Conservation (phyloP, 78 protist genomes). For the Dictyostelium capitatum region DNA sequence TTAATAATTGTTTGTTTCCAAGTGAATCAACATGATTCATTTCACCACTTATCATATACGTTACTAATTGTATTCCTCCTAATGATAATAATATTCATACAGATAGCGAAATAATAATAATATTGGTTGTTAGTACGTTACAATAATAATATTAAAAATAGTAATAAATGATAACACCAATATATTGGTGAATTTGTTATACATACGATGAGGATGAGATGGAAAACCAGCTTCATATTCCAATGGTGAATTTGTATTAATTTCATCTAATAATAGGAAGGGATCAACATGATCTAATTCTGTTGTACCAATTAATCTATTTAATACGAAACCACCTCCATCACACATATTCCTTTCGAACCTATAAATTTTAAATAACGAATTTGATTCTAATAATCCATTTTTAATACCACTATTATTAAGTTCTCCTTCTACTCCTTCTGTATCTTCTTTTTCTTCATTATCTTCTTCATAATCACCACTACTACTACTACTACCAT, state of each 20-base stretch:
- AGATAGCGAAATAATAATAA: too few relatives aligned
- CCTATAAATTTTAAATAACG: not conserved
- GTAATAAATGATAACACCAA: too few relatives aligned
- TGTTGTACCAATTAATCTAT: conserved; percentile 16
- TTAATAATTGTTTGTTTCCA: not conserved
- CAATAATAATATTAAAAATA: too few relatives aligned
- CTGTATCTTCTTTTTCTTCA: too few relatives aligned
- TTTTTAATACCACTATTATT: not conserved
- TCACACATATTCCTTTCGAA: conserved; percentile 8
- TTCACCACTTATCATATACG: not conserved
- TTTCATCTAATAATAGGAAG: conserved; percentile 77
- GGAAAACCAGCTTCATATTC: conserved; percentile 84
- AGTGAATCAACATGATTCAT: not conserved
- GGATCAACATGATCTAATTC: conserved; percentile 64
- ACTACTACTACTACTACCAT: not conserved
- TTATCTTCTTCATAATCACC: not conserved
- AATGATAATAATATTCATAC: too few relatives aligned
- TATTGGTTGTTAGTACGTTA: too few relatives aligned
- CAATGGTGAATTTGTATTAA: not conserved
- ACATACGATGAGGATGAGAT: conserved; percentile 81
- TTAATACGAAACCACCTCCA: conserved; percentile 45
- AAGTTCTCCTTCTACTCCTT: not conserved
- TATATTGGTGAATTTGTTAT: too few relatives aligned
- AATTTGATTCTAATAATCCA: not conserved
- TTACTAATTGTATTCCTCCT: conserved; percentile 1